Evolutionary conservation across 495 filamentous ascomycete genomes (phyloP), one percentile per base, ranked within the genome.

Genomic region (Hypoxylon crocopeplum): DNA sequence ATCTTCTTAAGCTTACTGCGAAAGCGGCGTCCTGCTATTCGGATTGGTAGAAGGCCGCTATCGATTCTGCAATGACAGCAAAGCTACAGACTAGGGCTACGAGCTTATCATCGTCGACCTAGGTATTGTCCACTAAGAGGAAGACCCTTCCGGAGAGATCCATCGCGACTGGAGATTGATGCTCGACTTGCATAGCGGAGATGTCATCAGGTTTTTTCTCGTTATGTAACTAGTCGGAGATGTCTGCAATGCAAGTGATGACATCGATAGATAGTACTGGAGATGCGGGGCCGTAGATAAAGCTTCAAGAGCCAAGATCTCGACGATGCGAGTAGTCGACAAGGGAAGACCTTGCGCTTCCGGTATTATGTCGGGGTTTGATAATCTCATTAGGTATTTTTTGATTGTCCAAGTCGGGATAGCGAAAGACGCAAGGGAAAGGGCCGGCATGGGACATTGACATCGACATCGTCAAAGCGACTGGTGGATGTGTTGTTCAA

Each of bases 101-200:
- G n/a, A 47, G 56, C 62, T 65, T 60, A 65, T 65, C 62, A 47
- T 20, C 27, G 24, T 12, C 19, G 17, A 16, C 6, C n/a, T n/a
- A n/a, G n/a, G n/a, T 17, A 25, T 37, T 30, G 44, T 51, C 62
- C 62, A 64, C 55, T 60, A 42, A 60, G 49, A 56, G n/a, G 16
- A 45, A 37, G 34, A 51, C 20, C 5, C 22, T 52, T 36, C 16
- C n/a, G 30, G 25, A 1, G 13, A 60, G 39, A 51, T 51, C 49
- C 45, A 64, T 65, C 56, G 51, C 62, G 38, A 47, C 56, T 50
- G 62, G 49, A 41, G 11, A 33, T 54, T 24, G 56, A 65, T 51
- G 37, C 50, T 65, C 27, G 30, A 58, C 61, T 60, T 65, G 62
- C 62, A 65, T 60, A 60, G 62, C 33, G 39, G 56, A 56, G 45